Conservation (phyloP, 2,329 filamentous ascomycete species). For the Colletotrichum brevisporum region DNA sequence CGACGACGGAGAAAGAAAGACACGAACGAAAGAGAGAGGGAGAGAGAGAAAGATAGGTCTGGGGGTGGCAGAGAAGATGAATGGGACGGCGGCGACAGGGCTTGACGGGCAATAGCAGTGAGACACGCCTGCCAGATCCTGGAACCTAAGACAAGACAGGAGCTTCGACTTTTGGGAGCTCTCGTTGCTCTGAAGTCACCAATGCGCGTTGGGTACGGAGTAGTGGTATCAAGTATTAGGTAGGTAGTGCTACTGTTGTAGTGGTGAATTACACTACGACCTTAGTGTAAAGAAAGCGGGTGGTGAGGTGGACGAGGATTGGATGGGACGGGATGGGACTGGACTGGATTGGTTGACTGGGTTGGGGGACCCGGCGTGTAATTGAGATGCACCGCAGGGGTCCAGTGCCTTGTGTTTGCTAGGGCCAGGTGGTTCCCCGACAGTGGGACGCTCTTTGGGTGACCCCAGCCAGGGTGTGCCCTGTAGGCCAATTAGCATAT, state of each 20-base stretch:
- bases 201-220: not conserved
- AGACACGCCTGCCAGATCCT: not conserved
- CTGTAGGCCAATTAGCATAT: no score
- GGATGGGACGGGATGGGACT: conserved; percentile 20
- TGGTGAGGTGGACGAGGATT: not conserved
- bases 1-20: conserved; percentile 2
- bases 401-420: conserved; percentile 31
- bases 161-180: no score
- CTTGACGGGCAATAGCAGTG: conserved; percentile 5
- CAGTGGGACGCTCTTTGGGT: conserved; percentile 10
- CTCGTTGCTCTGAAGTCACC: not conserved
- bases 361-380: conserved; percentile 21
- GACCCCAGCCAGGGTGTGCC: conserved; percentile 1
- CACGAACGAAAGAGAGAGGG: conserved; percentile 1
- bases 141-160: not conserved
- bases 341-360: conserved; percentile 13
- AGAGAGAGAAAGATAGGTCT: not conserved
- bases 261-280: not conserved
- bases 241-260: not conserved
- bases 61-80: conserved; percentile 29
- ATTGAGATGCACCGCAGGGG: conserved; percentile 34
- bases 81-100: conserved; percentile 13
- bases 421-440: conserved; percentile 32
- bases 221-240: not conserved
- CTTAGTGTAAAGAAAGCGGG: not conserved